Base-by-base conservation (phyloP, 495 filamentous ascomycete species). In the Talaromyces borbonicus region DNA sequence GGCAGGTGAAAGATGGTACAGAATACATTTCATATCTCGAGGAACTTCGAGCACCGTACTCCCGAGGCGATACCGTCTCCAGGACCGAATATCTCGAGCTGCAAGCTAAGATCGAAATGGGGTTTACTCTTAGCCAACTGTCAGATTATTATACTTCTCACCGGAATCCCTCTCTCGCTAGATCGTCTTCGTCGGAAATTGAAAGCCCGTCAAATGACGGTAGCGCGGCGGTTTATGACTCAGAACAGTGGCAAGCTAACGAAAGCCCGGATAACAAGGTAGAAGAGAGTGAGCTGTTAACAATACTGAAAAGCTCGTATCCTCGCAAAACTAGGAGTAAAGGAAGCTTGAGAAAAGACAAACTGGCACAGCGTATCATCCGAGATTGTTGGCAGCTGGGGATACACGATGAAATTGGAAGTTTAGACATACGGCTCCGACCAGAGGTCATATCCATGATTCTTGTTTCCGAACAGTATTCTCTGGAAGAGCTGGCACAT, bases 331-430 rank as follows among this genome's bases (percentile, higher is more conserved):
- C 15, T 14, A 46, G 25, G n/a, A 29, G 14, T 23, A 20, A 7
- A 12, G 24, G 53, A 15, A 50, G 45, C 9, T 38, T 58, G 16
- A 62, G 52, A 7, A 74, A 73, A 38, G 12, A 61, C 0, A 31
- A 56, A 1, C 41, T 72, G 8, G 58, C 60, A 26, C 61, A 69
- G 30, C 58, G 36, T 15, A 65, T 75, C 24, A 52, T 73, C 38
- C 58, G 66, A 9, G 61, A 67, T 15, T 65, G 58, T 44, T 75
- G 72, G 72, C 47, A 68, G 18, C 43, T 75, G 23, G 61, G 52
- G 6, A 39, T 66, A 12, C 32, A 32, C n/a, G 52, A 57, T 20
- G 65, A 71, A 43, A 27, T 64, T 29, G 72, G 72, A 8, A 64
- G 67, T 44, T 18, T 72, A 22, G 69, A 73, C 22, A 57, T 74